Base-by-base conservation (phyloP, 2,329 filamentous ascomycete genomes). In the Blastomyces parvus region DNA sequence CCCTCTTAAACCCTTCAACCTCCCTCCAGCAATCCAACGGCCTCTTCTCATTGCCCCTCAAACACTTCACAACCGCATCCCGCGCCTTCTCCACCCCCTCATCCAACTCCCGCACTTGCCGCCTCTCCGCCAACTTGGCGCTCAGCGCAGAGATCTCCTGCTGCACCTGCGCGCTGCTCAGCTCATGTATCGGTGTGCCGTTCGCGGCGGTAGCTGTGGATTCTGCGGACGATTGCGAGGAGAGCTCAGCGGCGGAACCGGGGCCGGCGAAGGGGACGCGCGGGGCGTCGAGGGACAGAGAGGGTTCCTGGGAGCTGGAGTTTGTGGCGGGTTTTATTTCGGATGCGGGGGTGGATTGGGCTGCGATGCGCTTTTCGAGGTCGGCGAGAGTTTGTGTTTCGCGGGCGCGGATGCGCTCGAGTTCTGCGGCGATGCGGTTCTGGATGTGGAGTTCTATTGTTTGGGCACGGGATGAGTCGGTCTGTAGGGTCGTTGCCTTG, bases 11-110 rank as follows among this genome's bases (percentile, higher is more conserved):
- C 25, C 81, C 82, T 79, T 95, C 88, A 30, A 97, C 91, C 83
- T 97, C 91, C 77, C 87, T 84, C 89, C 90, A 97, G 83, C 93
- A 97, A 80, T 97, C 90, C 73, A 97, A 80, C 74, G 93, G 92
- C 75, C 91, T 84, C 67, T 91, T 83, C 77, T 97, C 92, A 76
- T 97, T 88, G 72, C 88, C 83, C 66, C 89, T 82, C 80, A 97
- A 80, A 75, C 93, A 97, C 70, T 84, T 83, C 66, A 94, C 85
- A 63, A 97, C 86, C 64, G 87, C 85, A 69, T 84, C 81, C 76
- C 91, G 88, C 25, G 91, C 90, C 73, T 81, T 83, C 77, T 90
- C 86, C 59, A 96, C 86, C 60, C 79, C 79, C 66, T 87, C 85
- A 69, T 91, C 90, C 68, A 91, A 74, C 68, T 87, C 81, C 63